Percentiles rank a stretch among this genome's conserved stretches.
phyloP scores from a whole-genome alignment of 352 stramenopile species.

The Globisporangium acanthophoron region DNA sequence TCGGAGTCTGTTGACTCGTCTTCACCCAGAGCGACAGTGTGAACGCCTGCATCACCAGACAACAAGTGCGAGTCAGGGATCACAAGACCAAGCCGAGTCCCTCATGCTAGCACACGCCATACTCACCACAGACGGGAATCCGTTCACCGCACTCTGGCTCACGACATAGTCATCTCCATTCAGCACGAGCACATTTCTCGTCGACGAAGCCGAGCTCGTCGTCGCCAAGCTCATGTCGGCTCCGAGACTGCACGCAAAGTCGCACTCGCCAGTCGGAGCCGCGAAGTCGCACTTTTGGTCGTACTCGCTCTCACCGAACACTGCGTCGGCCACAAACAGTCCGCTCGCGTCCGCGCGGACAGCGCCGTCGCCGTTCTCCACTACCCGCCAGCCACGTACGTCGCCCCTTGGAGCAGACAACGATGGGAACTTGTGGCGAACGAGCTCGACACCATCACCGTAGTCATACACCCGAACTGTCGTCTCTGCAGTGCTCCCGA shows the following conservation, averaged over 20 bases:
- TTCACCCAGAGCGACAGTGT: slow-evolving; percentile 64
- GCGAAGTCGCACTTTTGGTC: slow-evolving; percentile 59
- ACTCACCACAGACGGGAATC: slow-evolving; percentile 40
- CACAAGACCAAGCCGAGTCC: not conserved
- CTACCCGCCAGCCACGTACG: slow-evolving; percentile 38
- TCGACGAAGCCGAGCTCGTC: slow-evolving; percentile 8
- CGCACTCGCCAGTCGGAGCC: slow-evolving; percentile 41
- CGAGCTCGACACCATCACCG: slow-evolving; percentile 25
- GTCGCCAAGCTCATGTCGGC: slow-evolving; percentile 18
- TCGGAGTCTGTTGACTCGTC: slow-evolving; percentile 22
- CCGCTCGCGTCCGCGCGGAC: slow-evolving; percentile 50
- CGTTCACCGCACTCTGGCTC: slow-evolving; percentile 21
- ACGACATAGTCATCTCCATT: slow-evolving; percentile 32
- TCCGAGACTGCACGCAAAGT: slow-evolving; percentile 45
- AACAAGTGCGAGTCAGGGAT: not conserved
- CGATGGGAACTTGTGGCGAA: slow-evolving; percentile 24
- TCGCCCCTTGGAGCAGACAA: slow-evolving; percentile 10
- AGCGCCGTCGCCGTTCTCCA: slow-evolving; percentile 36
- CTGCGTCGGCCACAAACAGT: slow-evolving; percentile 49
- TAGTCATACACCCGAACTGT: slow-evolving; percentile 63
- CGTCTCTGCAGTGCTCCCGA: slow-evolving; percentile 29
- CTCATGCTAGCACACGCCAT: not conserved
- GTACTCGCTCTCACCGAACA: slow-evolving; percentile 59
- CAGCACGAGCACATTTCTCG: slow-evolving; percentile 32
- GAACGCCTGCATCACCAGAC: slow-evolving; percentile 21